phyloP scores from a whole-genome alignment of 176 grass and related monocot genomes.

The Puccinellia tenuiflora region DNA sequence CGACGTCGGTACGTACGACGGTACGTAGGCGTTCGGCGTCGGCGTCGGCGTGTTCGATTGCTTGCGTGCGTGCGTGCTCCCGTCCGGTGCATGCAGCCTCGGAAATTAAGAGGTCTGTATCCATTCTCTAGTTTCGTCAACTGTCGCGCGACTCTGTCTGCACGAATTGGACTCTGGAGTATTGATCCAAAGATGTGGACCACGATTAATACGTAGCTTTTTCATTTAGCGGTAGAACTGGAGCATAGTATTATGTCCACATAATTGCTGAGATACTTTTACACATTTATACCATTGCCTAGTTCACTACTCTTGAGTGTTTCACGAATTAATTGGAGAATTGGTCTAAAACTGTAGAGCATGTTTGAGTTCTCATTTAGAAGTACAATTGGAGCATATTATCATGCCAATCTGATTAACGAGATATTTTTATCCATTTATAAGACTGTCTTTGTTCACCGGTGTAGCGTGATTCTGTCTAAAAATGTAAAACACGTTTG shows the following conservation, averaged over 20 bases:
- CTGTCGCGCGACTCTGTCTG: too few relatives aligned
- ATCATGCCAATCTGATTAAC: not conserved
- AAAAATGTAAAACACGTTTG: not conserved
- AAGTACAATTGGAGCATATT: not conserved
- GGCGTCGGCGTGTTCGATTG: not conserved
- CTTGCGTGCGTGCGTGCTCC: slow-evolving; percentile 16
- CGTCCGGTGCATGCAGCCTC: not conserved
- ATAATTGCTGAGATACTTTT: not conserved
- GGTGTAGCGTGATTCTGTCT: too few relatives aligned
- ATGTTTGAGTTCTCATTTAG: not conserved
- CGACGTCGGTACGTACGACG: not conserved
- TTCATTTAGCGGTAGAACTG: too few relatives aligned
- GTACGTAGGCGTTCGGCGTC: not conserved
- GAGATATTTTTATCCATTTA: not conserved
- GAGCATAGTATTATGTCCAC: not conserved
- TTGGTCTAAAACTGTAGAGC: not conserved
- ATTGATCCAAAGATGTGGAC: too few relatives aligned
- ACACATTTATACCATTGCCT: not conserved
- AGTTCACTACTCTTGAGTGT: too few relatives aligned
- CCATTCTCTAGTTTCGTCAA: not conserved
- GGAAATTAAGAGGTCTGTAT: not conserved
- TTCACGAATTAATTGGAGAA: too few relatives aligned
- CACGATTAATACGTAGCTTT: too few relatives aligned
- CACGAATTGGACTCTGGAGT: not conserved
- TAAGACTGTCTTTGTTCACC: too few relatives aligned